phyloP scores from a whole-genome alignment of 23 red algal species.

The Chondrus crispus region DNA sequence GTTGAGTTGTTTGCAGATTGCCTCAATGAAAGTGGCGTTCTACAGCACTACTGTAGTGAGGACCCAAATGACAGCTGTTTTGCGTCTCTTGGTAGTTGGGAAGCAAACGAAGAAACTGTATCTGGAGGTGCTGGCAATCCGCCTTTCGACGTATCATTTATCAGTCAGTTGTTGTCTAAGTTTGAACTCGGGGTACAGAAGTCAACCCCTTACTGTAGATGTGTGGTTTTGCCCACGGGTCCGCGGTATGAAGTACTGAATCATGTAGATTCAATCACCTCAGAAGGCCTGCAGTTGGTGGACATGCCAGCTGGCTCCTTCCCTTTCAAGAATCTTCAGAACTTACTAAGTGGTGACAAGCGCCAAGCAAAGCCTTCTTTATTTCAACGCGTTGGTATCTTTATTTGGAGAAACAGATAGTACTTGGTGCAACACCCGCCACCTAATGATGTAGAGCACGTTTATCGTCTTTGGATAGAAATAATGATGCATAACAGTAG shows the following conservation, averaged over 20 bases:
- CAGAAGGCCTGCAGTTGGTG: background rate
- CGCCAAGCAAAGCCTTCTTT: background rate
- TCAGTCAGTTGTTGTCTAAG: background rate
- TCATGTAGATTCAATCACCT: background rate
- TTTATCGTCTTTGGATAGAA: background rate
- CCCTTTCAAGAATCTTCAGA: background rate
- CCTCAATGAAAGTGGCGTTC: conserved; percentile 11
- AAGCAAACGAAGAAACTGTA: background rate
- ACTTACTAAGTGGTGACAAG: background rate
- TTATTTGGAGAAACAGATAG: background rate
- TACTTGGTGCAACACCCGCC: background rate
- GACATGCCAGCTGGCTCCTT: background rate
- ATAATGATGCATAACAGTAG: background rate
- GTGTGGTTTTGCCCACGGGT: background rate
- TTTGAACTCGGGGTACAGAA: conserved; percentile 1
- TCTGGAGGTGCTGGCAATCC: background rate
- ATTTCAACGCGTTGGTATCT: background rate
- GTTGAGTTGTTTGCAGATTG: conserved; percentile 15
- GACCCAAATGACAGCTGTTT: background rate
- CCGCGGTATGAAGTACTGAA: background rate
- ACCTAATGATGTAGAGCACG: background rate
- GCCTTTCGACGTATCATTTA: background rate
- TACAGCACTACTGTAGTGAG: background rate
- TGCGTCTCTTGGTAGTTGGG: background rate
- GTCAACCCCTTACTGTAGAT: background rate